A percentile compares a stretch with the other conserved stretches of the same genome.
Conservation (phyloP, 305 asterid genomes). For the Lippia alba region DNA sequence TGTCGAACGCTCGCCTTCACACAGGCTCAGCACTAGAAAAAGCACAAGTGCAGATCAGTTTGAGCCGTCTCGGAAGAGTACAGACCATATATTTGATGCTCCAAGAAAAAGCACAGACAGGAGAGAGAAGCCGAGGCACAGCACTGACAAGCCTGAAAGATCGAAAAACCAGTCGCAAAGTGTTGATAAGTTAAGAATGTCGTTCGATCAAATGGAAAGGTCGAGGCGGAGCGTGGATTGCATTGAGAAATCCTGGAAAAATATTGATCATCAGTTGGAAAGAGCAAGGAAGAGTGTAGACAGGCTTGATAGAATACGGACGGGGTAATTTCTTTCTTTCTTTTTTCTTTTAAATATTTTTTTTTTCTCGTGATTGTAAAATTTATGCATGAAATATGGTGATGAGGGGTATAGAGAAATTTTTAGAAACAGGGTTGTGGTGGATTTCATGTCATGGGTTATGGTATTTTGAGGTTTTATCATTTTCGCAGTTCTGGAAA, state of each 20-base stretch:
- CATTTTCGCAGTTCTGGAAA: slow-evolving; percentile 27
- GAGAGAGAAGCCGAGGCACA: slow-evolving; percentile 83
- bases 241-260: slow-evolving; percentile 79
- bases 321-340: slow-evolving; percentile 44
- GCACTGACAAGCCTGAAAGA: slow-evolving; percentile 73
- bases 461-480: slow-evolving; percentile 26
- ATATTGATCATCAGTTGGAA: slow-evolving; percentile 73
- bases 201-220: slow-evolving; percentile 81
- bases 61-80: slow-evolving; percentile 79
- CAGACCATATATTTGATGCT: slow-evolving; percentile 64
- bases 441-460: slow-evolving; percentile 27
- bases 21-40: slow-evolving; percentile 73
- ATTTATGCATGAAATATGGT: slow-evolving; percentile 47
- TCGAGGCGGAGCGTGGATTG: slow-evolving; percentile 89
- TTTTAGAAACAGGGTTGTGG: slow-evolving; percentile 19
- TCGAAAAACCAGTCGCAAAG: slow-evolving; percentile 56
- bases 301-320: slow-evolving; percentile 71
- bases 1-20: slow-evolving; percentile 76
- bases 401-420: slow-evolving; percentile 44
- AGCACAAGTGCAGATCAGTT: slow-evolving; percentile 63
- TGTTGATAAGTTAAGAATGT: slow-evolving; percentile 63
- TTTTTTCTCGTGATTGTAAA: slow-evolving; percentile 28
- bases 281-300: slow-evolving; percentile 89
- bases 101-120: slow-evolving; percentile 87
- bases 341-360: neutral